Evolutionary conservation across 352 stramenopile species (phyloP), one percentile per base, ranked within the genome.

Genomic region (Achlya hypogyna): DNA sequence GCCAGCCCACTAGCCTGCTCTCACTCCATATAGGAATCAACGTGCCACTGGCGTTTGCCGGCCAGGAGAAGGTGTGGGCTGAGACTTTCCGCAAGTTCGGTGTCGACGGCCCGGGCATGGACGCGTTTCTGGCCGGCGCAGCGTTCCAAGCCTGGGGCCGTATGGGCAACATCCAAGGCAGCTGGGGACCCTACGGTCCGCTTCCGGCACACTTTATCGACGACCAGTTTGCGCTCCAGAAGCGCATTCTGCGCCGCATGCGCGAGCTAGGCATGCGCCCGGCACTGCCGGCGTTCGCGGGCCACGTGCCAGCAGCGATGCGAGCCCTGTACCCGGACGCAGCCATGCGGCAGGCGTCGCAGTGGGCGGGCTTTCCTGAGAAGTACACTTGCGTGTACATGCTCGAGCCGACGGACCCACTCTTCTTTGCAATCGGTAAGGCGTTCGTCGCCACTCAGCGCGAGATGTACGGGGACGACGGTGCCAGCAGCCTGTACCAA

Each of bases 41-140:
- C 70, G 89, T 96, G 73, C 84, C 91, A n/a, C 66, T 98, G 62
- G 88, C 89, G 18, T 92, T 96, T 71, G 91, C 86, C 0, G 91
- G 89, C 6, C 88, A 96, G 66, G 89, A 97, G 65, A 89, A 91
- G 51, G 83, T 95, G 42, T 96, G 88, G 79, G 79, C 91, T 32
- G 81, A 86, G 29, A 89, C 91, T 8, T 97, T 93, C 74, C 54
- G 74, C 49, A 65, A 72, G 54, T 88, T 96, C 63, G 89, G 91
- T 56, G 73, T 96, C 18, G 84, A 75, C n/a, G 75, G 88, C 56
- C 69, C 72, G 12, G 89, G 89, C 0, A 74, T 96, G 56, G 70
- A 86, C 68, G 91, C 90, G 58, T 97, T 95, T 71, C 97, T 96
- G 59, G 86, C 90, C 1, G 88, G 89, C 0, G 78, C 87, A 3